phyloP scores from a whole-genome alignment of 495 filamentous ascomycete species.

The Xylaria nigripes region DNA sequence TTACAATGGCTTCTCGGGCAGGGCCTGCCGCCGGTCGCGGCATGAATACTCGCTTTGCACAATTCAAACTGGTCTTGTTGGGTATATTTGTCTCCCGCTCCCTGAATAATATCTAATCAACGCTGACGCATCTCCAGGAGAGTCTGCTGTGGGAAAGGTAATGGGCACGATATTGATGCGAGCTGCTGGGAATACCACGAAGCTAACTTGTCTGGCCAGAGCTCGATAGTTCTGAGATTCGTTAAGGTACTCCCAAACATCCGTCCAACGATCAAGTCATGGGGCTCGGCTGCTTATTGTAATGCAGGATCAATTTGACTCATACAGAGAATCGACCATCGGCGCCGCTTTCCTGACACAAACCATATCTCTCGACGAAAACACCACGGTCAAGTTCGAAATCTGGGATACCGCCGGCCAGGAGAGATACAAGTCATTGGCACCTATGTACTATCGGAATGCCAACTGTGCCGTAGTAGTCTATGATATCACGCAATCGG shows the following conservation, averaged over 20 bases:
- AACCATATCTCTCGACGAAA: slow-evolving; percentile 94
- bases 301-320: slow-evolving; percentile 94
- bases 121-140: slow-evolving; percentile 54
- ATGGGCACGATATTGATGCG: background rate
- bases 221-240: slow-evolving; percentile 93
- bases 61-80: slow-evolving; percentile 96
- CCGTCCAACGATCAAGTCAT: background rate
- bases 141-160: slow-evolving; percentile 98
- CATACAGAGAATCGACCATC: slow-evolving; percentile 98
- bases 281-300: slow-evolving; percentile 3
- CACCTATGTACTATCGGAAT: slow-evolving; percentile 99
- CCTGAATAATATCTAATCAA: slow-evolving; percentile 17
- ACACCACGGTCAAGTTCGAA: slow-evolving; percentile 98
- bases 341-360: slow-evolving; percentile 98
- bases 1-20: slow-evolving; percentile 67
- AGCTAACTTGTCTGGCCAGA: slow-evolving; percentile 51
- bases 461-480: slow-evolving; percentile 98
- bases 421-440: slow-evolving; percentile 95
- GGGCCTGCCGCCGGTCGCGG: slow-evolving; percentile 67
- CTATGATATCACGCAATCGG: slow-evolving; percentile 98
- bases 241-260: slow-evolving; percentile 64
- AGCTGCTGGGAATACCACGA: background rate
- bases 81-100: slow-evolving; percentile 46
- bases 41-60: slow-evolving; percentile 70
- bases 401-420: slow-evolving; percentile 99